A percentile compares a stretch with the other conserved stretches of the same genome.
Conservation (phyloP, 2,329 filamentous ascomycete species). For the Trichoderma koningiopsis region DNA sequence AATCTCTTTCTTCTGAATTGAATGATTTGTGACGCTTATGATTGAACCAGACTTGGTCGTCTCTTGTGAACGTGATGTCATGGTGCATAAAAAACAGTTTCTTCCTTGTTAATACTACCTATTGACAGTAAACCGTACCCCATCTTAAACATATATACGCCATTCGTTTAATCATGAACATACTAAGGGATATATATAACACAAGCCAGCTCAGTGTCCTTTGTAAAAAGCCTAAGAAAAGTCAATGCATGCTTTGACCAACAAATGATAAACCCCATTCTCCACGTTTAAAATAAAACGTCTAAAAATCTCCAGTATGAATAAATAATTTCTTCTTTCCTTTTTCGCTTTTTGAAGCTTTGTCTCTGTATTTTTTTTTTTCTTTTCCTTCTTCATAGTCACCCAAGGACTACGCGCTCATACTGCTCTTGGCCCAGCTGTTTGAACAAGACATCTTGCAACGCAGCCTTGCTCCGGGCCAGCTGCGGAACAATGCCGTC, state of each 20-base stretch:
- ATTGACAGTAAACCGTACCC: not conserved
- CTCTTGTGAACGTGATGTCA: not conserved
- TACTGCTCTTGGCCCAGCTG: slow-evolving; percentile 50
- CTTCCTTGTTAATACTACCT: not conserved
- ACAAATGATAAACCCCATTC: not conserved
- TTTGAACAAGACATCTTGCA: slow-evolving; percentile 52
- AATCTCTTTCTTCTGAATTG: slow-evolving; percentile 15
- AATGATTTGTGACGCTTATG: slow-evolving; percentile 19
- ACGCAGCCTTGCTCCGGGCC: slow-evolving; percentile 48
- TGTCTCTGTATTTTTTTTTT: not conserved
- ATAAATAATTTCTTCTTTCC: not conserved
- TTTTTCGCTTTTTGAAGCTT: not conserved
- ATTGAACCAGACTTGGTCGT: not conserved
- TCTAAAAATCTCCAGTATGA: not conserved
- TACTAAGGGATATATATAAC: not conserved
- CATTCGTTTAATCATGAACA: not conserved
- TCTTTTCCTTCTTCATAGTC: not conserved
- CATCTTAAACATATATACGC: not conserved
- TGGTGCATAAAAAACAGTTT: not conserved
- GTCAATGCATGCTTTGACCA: not conserved
- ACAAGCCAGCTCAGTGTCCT: not conserved
- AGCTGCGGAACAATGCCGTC: slow-evolving; percentile 55
- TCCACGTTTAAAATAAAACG: not conserved
- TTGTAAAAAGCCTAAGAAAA: not conserved
- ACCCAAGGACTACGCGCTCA: slow-evolving; percentile 52